Evolutionary conservation across 208 protist species (phyloP), one percentile per base, ranked within the genome.

Genomic region (Entamoeba histolytica): DNA sequence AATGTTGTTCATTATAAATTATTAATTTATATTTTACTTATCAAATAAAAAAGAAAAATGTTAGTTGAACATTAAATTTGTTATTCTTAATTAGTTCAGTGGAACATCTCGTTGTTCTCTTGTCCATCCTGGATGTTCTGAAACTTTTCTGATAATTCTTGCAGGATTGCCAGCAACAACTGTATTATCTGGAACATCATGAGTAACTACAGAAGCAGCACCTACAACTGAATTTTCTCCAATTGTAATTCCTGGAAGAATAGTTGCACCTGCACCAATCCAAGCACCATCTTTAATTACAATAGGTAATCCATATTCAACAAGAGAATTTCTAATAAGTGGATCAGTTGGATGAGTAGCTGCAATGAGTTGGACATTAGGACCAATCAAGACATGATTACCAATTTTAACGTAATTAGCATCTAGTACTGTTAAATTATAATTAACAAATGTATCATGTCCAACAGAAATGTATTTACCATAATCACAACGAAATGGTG

Each of bases 181-280:
- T 6, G 95, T 94, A 93, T 96, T 96, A 17, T 93, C 49, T 49
- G 96, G 96, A 31, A 98, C 94, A 92, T 96, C 94, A 55, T 96
- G 96, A 17, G 95, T 96, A 15, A 98, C 97, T 0, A 98, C 97
- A 69, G 94, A 93, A 1, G 97, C 97, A 17, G 96, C 96, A 7
- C 95, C 97, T 69, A 98, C 96, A 5, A 96, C 94, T 0, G 94
- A 47, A 57, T 96, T 96, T 69, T 96, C 93, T 10, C 97, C 97
- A 17, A 97, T 96, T 0, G 95, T 97, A 2, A 97, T 96, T 69
- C 97, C 97, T 1, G 96, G 96, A 5, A 94, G 93, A 19, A 98
- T 87, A 10, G 57, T 28, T 5, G 50, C 69, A 31, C 55, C 92
- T 49, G 61, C 94, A 35, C 94, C 94, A 49, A 95, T 92, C 94